Base-by-base conservation (phyloP, 2,329 filamentous ascomycete species). In the Thielaviopsis euricoi region DNA sequence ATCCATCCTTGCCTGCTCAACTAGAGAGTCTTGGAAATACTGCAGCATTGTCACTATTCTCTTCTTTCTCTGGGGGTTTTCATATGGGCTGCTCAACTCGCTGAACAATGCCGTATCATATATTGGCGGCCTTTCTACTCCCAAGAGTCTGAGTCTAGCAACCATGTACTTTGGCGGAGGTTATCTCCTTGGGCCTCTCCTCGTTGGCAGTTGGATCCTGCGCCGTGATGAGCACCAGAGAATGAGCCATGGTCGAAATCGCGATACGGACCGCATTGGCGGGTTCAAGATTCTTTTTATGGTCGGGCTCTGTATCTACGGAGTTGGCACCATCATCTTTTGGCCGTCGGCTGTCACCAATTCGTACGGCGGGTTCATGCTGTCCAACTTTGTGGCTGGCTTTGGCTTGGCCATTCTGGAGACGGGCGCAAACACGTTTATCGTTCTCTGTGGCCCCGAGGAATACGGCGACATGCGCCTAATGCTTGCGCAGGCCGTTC, bases 11-110 rank as follows among this genome's bases (percentile, higher is more conserved):
- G 74, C 80, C 22, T 79, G 81, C 58, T 81, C 78, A 1, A 75
- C 75, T 1, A 67, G 70, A 12, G 85, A 89, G 62, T 86, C 84
- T 0, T 71, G 86, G 63, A 85, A 82, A 62, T 87, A 88, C 62
- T 83, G 86, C 65, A 76, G 79, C 17, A 74, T 88, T 62, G 88
- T 94, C 22, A 87, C 86, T 1, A 78, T 90, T 6, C 73, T 95
- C 0, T 95, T 95, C 70, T 82, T 95, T 62, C 73, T 95, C 2
- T 95, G 89, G 89, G 90, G 90, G 0, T 85, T 95, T 59, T 89
- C 89, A 0, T 95, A 95, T 64, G 90, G 90, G 0, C 76, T 95
- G 1, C 74, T 95, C 6, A 89, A 93, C 65, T 85, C 84, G 0
- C 77, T 96, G 26, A 95, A 95, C 67, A 77, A 76, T 21, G 81